These are phyloP conservation scores for Malassezia pachydermatis DNA, from an alignment of 1,284 basidiomycete species.

Conservation along the genomic window DNA sequence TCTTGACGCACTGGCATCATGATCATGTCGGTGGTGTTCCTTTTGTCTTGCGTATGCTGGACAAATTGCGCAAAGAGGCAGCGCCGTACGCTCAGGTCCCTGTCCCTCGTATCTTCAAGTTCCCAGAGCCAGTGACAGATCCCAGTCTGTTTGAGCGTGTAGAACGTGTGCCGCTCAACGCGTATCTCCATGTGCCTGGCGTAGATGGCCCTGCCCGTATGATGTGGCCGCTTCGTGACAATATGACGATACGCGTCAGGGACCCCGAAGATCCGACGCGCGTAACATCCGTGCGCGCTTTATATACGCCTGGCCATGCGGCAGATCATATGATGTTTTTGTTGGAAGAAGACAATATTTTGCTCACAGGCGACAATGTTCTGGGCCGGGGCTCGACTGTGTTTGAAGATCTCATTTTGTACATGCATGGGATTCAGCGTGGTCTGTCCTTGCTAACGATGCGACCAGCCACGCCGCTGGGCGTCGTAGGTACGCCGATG, in stretches of 20 bases:
- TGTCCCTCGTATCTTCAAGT: conserved; percentile 51
- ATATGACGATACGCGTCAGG: conserved; percentile 1
- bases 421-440: conserved; percentile 61
- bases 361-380: conserved; percentile 75
- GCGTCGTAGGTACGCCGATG: conserved; percentile 19
- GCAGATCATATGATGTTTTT: conserved; percentile 63
- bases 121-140: conserved; percentile 35
- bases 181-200: conserved; percentile 53
- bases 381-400: conserved; percentile 82
- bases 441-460: conserved; percentile 52
- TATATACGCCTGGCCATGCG: conserved; percentile 86
- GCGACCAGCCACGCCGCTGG: conserved; percentile 27
- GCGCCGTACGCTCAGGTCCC: conserved; percentile 26
- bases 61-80: conserved; percentile 43
- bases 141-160: conserved; percentile 77
- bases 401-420: conserved; percentile 71
- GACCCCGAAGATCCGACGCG: conserved; percentile 47
- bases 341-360: conserved; percentile 54
- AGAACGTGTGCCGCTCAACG: conserved; percentile 65
- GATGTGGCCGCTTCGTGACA: conserved; percentile 18
- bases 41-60: conserved; percentile 61
- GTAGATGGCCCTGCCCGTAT: conserved; percentile 21
- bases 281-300: conserved; percentile 51
- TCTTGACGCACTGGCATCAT: conserved; percentile 79
- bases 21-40: conserved; percentile 76